Evolutionary conservation across 306 rosid genomes (phyloP), one percentile per base, ranked within the genome.

Genomic region (Trifolium dubium): DNA sequence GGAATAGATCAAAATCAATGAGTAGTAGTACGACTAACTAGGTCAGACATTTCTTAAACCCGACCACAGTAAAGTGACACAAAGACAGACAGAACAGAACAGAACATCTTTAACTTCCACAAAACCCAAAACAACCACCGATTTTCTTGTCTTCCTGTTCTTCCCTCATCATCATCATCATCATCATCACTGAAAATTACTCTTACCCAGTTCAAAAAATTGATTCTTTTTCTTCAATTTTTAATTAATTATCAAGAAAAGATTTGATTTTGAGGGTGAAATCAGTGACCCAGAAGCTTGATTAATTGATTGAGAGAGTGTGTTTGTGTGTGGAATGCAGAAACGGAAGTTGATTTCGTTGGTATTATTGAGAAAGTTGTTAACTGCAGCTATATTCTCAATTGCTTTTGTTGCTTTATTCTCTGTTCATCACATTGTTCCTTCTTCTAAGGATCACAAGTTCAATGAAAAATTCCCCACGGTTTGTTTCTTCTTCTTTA

Each of bases 381-480:
- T 94, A 31, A 88, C 85, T 46, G 86, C 76, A 77, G 92, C 98
- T 51, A 87, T 92, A 54, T 87, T 89, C 44, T 70, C 78, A 8
- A 91, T 94, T 47, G 89, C 92, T 14, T 66, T 87, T 4, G 67
- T 88, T 43, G 92, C 92, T 53, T 77, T 94, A 19, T 77, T 89
- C 84, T 88, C 95, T 50, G 88, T 75, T 17, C 96, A 84, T 68
- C 90, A 84, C 72, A 71, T 85, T 44, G 85, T 93, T 55, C 93
- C 97, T 84, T 88, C 94, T 5, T 89, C 91, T 43, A 75, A 80
- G 59, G 88, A 83, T 83, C 83, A 85, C 10, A 76, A 83, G 79
- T 88, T 89, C 88, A 85, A 88, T 85, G 94, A 87, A 83, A 89
- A 83, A 86, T 86, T 91, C 67, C 79, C 86, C 58, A 84, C 90